phyloP scores from a whole-genome alignment of 2,329 filamentous ascomycete genomes.

The Claviceps sp. region DNA sequence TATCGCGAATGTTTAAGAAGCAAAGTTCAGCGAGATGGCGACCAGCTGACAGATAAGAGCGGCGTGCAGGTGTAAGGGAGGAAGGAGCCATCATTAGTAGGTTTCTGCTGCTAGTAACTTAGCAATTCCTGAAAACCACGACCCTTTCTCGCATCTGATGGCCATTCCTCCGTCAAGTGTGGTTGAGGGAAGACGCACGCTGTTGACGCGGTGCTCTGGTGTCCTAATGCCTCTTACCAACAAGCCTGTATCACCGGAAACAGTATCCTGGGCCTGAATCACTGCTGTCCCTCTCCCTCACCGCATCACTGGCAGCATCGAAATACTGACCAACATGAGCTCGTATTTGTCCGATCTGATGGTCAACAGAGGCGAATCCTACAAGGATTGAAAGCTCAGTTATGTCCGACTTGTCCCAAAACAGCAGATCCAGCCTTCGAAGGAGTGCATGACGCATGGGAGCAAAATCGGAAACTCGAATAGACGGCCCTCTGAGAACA shows the following conservation, averaged over 20 bases:
- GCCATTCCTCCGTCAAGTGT: not conserved
- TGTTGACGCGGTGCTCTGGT: not conserved
- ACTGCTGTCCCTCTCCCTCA: not conserved
- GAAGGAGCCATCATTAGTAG: slow-evolving; percentile 1
- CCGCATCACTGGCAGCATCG: not conserved
- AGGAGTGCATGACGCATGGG: not conserved
- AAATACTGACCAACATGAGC: not conserved
- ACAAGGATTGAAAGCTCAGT: not conserved
- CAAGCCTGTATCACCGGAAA: not conserved
- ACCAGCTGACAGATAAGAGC: not conserved
- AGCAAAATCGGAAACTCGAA: not conserved
- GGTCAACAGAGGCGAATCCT: not conserved
- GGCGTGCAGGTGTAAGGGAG: not conserved
- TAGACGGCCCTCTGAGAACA: not conserved
- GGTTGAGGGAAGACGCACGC: not conserved
- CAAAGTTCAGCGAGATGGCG: slow-evolving; percentile 9
- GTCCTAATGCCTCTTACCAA: too few species aligned
- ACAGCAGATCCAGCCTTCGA: not conserved
- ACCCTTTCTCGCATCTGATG: not conserved
- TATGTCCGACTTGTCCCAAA: not conserved
- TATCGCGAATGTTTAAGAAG: slow-evolving; percentile 26
- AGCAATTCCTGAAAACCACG: not conserved
- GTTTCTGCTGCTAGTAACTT: not conserved
- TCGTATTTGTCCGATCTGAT: not conserved
- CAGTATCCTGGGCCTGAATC: not conserved